Evolutionary conservation across 768 basidiomycete genomes (phyloP).

Genomic region (Saitozyma podzolica): DNA sequence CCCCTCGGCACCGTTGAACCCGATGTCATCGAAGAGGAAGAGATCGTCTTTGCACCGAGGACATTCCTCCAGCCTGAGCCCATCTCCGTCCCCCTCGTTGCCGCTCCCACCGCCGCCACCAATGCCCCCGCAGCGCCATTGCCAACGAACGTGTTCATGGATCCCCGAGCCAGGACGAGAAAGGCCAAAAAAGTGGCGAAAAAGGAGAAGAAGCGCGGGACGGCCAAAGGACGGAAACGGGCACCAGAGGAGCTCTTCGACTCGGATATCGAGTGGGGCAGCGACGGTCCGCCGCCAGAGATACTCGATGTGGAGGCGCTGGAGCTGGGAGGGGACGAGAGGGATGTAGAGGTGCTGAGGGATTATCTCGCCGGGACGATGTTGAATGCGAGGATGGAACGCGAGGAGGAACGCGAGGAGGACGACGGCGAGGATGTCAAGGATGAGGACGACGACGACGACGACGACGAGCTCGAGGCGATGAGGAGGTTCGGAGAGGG

Average conservation of each 20-base stretch:
- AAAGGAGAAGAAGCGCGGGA: slow-evolving; percentile 26
- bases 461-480: slow-evolving; percentile 2
- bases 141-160: slow-evolving; percentile 14
- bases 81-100: slow-evolving; percentile 24
- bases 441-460: neutral
- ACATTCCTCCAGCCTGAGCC: slow-evolving; percentile 42
- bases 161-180: slow-evolving; percentile 18
- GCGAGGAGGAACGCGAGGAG: slow-evolving; percentile 11
- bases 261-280: slow-evolving; percentile 52
- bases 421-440: slow-evolving; percentile 9
- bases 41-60: slow-evolving; percentile 44
- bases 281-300: slow-evolving; percentile 41
- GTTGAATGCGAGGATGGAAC: slow-evolving; percentile 24
- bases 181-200: slow-evolving; percentile 35
- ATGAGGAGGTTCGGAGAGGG: neutral
- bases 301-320: slow-evolving; percentile 19
- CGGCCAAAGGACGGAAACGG: slow-evolving; percentile 19
- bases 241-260: slow-evolving; percentile 26
- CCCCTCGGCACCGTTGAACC: too few species aligned
- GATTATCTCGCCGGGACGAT: slow-evolving; percentile 43
- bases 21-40: slow-evolving; percentile 32
- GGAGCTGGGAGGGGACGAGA: slow-evolving; percentile 6
- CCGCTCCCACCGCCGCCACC: neutral
- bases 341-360: slow-evolving; percentile 33
- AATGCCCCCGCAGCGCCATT: neutral